Evolutionary conservation across 768 basidiomycete genomes (phyloP).

Genomic region (Lactarius pseudohatsudake): DNA sequence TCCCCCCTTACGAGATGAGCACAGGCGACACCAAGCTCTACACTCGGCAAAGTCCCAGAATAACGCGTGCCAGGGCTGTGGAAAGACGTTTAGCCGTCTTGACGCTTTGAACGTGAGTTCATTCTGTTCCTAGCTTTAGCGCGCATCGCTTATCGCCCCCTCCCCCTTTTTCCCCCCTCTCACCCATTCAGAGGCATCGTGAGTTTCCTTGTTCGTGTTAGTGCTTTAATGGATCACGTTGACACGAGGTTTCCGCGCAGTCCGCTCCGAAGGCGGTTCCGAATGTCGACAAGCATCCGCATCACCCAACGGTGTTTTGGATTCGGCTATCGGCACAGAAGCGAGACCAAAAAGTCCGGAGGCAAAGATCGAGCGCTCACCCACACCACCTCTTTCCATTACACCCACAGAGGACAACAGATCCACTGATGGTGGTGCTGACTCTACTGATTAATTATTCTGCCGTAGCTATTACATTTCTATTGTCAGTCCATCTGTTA

Average conservation of each 20-base stretch:
- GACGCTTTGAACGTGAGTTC: conserved; percentile 90
- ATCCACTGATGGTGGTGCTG: conserved; percentile 24
- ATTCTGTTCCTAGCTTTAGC: conserved; percentile 28
- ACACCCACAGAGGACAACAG: conserved; percentile 25
- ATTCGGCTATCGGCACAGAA: conserved; percentile 11
- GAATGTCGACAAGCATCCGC: conserved; percentile 54
- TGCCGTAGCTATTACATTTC: conserved; percentile 25
- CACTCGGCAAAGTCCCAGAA: conserved; percentile 81
- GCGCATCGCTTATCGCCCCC: conserved; percentile 26
- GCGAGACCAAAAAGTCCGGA: conserved; percentile 18
- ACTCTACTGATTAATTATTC: conserved; percentile 23
- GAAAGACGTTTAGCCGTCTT: conserved; percentile 90
- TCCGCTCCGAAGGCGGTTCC: conserved; percentile 82
- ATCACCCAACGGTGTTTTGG: conserved; percentile 17
- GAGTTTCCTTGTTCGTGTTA: conserved; percentile 37
- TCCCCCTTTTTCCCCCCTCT: conserved; percentile 21
- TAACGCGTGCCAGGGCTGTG: conserved; percentile 88
- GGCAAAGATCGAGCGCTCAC: conserved; percentile 26
- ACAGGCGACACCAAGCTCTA: conserved; percentile 84
- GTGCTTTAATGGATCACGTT: conserved; percentile 14
- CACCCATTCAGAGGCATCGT: conserved; percentile 64
- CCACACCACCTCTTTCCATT: conserved; percentile 22
- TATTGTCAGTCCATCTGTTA: conserved; percentile 20
- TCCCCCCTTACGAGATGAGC: conserved; percentile 14
- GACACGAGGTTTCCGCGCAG: conserved; percentile 42